Percentiles rank a stretch among this genome's conserved stretches.
Evolutionary conservation across 73 alveolate genomes (phyloP).

Genomic region (Paramecium pentaurelia): DNA sequence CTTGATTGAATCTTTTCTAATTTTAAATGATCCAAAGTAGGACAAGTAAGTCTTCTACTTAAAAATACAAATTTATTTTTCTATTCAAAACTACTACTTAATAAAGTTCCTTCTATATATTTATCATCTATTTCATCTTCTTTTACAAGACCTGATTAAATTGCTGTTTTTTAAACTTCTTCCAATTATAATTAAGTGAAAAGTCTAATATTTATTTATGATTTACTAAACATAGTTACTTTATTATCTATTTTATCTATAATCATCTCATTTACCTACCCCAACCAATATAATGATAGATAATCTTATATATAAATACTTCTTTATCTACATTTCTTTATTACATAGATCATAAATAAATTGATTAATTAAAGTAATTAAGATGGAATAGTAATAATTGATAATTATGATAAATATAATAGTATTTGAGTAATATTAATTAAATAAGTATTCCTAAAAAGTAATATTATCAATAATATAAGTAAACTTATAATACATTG

Average conservation of each 20-base stretch:
- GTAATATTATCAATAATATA: neutral
- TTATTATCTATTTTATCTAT: neutral
- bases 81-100: neutral
- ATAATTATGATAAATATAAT: neutral
- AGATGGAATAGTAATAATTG: neutral
- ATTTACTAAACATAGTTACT: neutral
- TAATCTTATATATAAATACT: slow-evolving; percentile 1
- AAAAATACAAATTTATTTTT: slow-evolving; percentile 3
- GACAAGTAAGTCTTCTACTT: slow-evolving; percentile 30
- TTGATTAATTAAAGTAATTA: neutral
- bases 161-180: neutral
- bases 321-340: neutral
- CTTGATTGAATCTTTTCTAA: neutral
- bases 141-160: neutral
- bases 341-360: slow-evolving; percentile 26
- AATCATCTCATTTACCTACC: slow-evolving; percentile 11
- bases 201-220: slow-evolving; percentile 16
- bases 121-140: neutral
- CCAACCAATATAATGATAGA: slow-evolving; percentile 40
- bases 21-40: slow-evolving; percentile 23
- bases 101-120: neutral
- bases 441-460: neutral
- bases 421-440: neutral
- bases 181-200: neutral
- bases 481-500: neutral